Evolutionary conservation across 2,329 filamentous ascomycete species (phyloP).

Genomic region (Colletotrichum sp.): DNA sequence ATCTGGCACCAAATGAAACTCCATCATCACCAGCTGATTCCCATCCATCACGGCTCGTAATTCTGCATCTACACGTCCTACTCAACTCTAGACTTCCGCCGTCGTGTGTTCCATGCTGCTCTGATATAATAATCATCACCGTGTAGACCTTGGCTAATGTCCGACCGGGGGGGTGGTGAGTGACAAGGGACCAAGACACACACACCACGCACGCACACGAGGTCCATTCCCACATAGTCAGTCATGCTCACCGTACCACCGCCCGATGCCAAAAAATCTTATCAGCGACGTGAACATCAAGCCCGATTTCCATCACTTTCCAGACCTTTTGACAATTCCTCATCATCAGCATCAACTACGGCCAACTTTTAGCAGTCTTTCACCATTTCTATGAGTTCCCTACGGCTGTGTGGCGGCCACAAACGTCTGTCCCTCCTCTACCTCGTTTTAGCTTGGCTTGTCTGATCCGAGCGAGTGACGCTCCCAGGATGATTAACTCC

Average conservation of each 20-base stretch:
- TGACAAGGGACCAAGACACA: slow-evolving; percentile 6
- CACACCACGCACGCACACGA: background rate
- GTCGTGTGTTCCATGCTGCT: background rate
- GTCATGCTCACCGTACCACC: slow-evolving; percentile 5
- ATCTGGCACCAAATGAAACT: slow-evolving; percentile 17
- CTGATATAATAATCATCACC: slow-evolving; percentile 15
- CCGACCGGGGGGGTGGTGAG: slow-evolving; percentile 6
- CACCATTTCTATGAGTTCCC: background rate
- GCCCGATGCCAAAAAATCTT: background rate
- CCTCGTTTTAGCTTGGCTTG: slow-evolving; percentile 8
- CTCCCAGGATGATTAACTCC: slow-evolving; percentile 13
- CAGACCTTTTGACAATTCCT: background rate
- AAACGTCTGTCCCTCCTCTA: background rate
- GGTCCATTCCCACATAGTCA: background rate
- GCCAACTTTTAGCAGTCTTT: background rate
- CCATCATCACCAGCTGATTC: background rate
- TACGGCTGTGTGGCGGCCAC: background rate
- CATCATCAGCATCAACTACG: slow-evolving; percentile 1
- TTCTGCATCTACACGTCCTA: background rate
- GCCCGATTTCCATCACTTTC: background rate
- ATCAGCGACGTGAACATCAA: background rate
- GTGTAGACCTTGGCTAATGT: background rate
- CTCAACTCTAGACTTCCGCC: background rate
- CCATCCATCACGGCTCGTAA: background rate
- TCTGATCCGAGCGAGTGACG: slow-evolving; percentile 19